Conservation (phyloP, 805 yeast species). For the Wickerhamiella occidentalis region DNA sequence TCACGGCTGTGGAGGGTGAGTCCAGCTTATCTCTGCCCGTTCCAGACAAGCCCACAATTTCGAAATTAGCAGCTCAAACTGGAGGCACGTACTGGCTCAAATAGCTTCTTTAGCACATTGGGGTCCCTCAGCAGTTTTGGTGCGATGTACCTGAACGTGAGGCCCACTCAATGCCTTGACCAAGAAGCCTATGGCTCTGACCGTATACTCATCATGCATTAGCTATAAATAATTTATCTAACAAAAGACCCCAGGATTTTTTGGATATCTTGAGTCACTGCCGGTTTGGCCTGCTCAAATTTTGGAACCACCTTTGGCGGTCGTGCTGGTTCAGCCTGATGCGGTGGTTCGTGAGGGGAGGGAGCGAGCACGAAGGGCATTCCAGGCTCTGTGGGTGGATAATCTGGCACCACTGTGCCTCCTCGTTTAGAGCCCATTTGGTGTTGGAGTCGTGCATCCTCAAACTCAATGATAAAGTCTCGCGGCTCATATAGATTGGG, state of each 20-base stretch:
- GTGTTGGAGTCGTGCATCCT: neutral
- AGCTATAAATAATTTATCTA: neutral
- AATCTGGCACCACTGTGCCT: constrained; percentile 22
- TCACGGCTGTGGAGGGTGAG: too few relatives aligned
- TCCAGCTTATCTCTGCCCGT: too few relatives aligned
- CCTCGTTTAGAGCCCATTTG: constrained; percentile 22
- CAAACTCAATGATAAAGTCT: neutral
- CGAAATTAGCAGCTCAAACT: too few relatives aligned
- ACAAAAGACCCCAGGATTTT: neutral
- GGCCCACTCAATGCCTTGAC: too few relatives aligned
- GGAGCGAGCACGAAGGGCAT: constrained; percentile 22
- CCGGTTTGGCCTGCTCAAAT: neutral
- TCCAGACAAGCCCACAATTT: too few relatives aligned
- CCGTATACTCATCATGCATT: neutral
- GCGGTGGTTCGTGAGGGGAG: constrained; percentile 17
- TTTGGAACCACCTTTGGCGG: neutral
- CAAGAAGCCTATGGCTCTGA: too few relatives aligned
- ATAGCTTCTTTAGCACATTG: too few relatives aligned
- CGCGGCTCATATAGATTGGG: constrained; percentile 1
- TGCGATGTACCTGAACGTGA: too few relatives aligned
- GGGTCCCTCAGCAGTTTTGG: too few relatives aligned
- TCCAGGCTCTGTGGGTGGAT: constrained; percentile 22
- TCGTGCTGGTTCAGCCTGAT: neutral
- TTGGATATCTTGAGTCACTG: neutral
- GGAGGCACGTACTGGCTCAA: too few relatives aligned